Base-by-base conservation (phyloP, 2,329 filamentous ascomycete species). In the Penicillium sp. region DNA sequence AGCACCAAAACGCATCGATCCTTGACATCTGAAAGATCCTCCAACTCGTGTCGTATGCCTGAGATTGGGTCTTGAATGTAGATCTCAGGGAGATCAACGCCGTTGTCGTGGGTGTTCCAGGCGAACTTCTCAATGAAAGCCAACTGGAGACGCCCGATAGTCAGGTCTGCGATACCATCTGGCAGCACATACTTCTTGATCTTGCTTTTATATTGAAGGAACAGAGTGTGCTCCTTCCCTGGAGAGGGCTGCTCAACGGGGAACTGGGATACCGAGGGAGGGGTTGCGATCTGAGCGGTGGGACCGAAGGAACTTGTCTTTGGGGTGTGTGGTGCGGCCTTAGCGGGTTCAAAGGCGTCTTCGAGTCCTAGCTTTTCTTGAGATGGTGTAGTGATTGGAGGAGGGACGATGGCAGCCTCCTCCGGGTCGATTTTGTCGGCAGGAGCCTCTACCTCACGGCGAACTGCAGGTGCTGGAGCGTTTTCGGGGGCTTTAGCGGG, bases 61-160 rank as follows among this genome's bases (percentile, higher is more conserved):
- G 94, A 97, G 2, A 97, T 84, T 0, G 92, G 89, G 71, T 99
- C 94, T 72, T 99, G 94, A 14, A 99, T 94, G 71, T 99, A 97
- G 14, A 99, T 97, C 66, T 99, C 94, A 0, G 94, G 94, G 43
- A 99, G 77, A 70, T 99, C 94, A 13, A 86, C 85, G 7, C 94
- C 94, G 66, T 97, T 95, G 57, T 91, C 89, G 65, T 97, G 92
- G 1, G 93, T 97, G 66, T 96, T 97, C 92, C 95, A 99, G 0
- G 93, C 94, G 70, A 99, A 99, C 71, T 97, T 99, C 64, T 99
- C 94, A 64, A 99, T 99, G 66, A 99, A 99, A 1, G 94, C 93
- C 27, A 99, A 82, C 72, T 99, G 93, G 54, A 99, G 75, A 22
- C 92, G 85, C 1, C 92, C 92, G 55, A 97, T 88, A 2, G 91